These are phyloP conservation scores for Brachypodium distachyon DNA, from an alignment of 202 grass and related monocot genomes.

Conservation along the genomic window DNA sequence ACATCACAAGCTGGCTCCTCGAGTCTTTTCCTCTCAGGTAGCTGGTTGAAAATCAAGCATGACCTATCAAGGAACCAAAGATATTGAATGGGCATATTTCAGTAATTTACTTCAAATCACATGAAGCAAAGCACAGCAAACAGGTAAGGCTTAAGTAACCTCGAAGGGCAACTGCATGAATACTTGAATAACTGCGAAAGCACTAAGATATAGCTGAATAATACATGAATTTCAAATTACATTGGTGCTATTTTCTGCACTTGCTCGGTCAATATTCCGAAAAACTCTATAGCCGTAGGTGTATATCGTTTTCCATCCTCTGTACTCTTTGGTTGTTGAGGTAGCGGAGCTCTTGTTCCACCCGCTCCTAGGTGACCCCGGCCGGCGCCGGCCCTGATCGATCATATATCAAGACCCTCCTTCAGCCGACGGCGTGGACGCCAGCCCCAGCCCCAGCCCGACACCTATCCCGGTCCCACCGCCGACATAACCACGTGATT, in stretches of 20 bases:
- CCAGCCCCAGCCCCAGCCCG: slow-evolving; percentile 59
- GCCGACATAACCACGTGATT: slow-evolving; percentile 83
- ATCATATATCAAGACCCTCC: neutral
- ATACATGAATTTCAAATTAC: no score
- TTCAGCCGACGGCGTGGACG: slow-evolving; percentile 41
- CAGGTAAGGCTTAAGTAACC: neutral
- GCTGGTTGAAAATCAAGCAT: slow-evolving; percentile 99
- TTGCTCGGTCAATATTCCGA: slow-evolving; percentile 96
- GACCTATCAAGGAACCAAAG: slow-evolving; percentile 47
- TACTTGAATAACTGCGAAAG: slow-evolving; percentile 94
- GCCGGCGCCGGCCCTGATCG: neutral
- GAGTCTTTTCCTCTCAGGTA: slow-evolving; percentile 80
- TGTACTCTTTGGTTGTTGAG: slow-evolving; percentile 84
- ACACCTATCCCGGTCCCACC: slow-evolving; percentile 68
- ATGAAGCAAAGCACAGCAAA: slow-evolving; percentile 7
- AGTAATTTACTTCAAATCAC: neutral
- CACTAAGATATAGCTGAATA: slow-evolving; percentile 94
- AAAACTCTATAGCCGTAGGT: slow-evolving; percentile 92
- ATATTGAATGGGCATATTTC: slow-evolving; percentile 7
- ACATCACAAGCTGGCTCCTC: slow-evolving; percentile 90
- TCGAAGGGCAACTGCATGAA: slow-evolving; percentile 1
- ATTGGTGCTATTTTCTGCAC: slow-evolving; percentile 96
- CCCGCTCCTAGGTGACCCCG: slow-evolving; percentile 37
- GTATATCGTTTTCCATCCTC: slow-evolving; percentile 92
- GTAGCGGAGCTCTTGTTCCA: slow-evolving; percentile 69